Conservation (phyloP, 2,329 filamentous ascomycete genomes). For the Plenodomus lindquistii region DNA sequence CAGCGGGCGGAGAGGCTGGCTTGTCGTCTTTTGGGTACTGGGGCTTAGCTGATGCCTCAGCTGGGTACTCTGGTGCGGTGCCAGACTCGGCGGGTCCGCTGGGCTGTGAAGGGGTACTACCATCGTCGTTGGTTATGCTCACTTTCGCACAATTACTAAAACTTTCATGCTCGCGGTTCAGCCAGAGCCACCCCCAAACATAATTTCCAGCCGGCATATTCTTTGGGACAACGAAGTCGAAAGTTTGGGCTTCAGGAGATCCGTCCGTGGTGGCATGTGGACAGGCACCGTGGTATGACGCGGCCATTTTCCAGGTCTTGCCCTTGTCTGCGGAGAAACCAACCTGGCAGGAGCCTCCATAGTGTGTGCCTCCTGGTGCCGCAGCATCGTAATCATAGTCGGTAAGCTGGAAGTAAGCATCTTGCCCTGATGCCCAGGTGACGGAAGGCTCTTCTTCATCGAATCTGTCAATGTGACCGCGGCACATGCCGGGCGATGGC, state of each 20-base stretch:
- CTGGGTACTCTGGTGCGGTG: constrained; percentile 11
- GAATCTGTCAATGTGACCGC: constrained; percentile 51
- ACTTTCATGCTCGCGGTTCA: constrained; percentile 53
- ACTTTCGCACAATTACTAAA: constrained; percentile 53
- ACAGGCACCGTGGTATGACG: constrained; percentile 53
- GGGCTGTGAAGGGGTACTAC: constrained; percentile 16
- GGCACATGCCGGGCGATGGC: constrained; percentile 44
- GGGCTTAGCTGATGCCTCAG: constrained; percentile 17
- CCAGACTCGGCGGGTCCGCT: constrained; percentile 7
- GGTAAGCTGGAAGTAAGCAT: constrained; percentile 44
- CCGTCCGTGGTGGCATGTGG: constrained; percentile 47
- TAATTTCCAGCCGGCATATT: constrained; percentile 49
- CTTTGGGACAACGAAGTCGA: constrained; percentile 50
- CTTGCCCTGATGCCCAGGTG: constrained; percentile 49
- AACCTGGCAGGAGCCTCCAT: constrained; percentile 53
- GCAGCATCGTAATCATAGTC: constrained; percentile 40
- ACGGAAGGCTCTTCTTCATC: constrained; percentile 49
- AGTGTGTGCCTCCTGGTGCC: constrained; percentile 47
- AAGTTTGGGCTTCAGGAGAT: constrained; percentile 48
- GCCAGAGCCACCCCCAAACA: constrained; percentile 54
- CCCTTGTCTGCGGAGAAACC: constrained; percentile 51
- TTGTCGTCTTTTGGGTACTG: constrained; percentile 1
- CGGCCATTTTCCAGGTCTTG: constrained; percentile 50
- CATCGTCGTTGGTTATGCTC: constrained; percentile 41
- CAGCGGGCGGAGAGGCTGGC: background rate